These are phyloP conservation scores for Colletotrichum destructivum DNA, from an alignment of 2,329 filamentous ascomycete genomes.

Conservation along the genomic window DNA sequence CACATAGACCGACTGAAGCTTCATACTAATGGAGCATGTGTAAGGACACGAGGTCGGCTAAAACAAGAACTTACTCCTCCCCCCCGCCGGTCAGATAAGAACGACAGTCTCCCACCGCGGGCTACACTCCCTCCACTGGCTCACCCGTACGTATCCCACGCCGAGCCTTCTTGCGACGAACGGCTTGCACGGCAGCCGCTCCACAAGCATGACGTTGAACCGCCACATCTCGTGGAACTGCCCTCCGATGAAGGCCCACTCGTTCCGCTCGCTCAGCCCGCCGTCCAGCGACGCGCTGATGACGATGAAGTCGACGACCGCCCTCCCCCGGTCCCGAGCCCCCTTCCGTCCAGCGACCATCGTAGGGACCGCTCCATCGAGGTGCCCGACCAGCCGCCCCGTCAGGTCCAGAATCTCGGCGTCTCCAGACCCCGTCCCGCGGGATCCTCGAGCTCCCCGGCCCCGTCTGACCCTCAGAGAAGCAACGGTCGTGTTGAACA, in stretches of 20 bases:
- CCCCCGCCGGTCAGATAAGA: not conserved
- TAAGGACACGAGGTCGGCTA: too few species aligned
- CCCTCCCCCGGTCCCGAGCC: not conserved
- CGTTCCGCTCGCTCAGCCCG: not conserved
- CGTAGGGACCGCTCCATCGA: slow-evolving; percentile 15
- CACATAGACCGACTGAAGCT: not conserved
- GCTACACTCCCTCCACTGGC: slow-evolving; percentile 18
- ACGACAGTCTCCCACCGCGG: slow-evolving; percentile 26
- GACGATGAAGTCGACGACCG: slow-evolving; percentile 22
- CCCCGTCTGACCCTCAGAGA: slow-evolving; percentile 12
- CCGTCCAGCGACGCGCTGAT: slow-evolving; percentile 10
- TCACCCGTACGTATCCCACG: slow-evolving; percentile 10
- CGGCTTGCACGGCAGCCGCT: slow-evolving; percentile 14
- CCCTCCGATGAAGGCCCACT: slow-evolving; percentile 23
- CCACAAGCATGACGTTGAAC: slow-evolving; percentile 31
- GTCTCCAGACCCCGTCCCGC: not conserved
- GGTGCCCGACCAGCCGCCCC: slow-evolving; percentile 23
- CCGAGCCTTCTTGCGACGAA: slow-evolving; percentile 23
- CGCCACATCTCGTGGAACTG: slow-evolving; percentile 28
- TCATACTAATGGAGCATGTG: not conserved
- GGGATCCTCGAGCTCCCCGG: not conserved
- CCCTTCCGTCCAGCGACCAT: slow-evolving; percentile 25
- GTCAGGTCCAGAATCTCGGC: slow-evolving; percentile 23
- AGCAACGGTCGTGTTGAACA: slow-evolving; percentile 26
- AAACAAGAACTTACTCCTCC: not conserved